Percentiles rank a stretch among this genome's conserved stretches.
phyloP scores from a whole-genome alignment of 441 rosid genomes.

The Macaranga tanarius region DNA sequence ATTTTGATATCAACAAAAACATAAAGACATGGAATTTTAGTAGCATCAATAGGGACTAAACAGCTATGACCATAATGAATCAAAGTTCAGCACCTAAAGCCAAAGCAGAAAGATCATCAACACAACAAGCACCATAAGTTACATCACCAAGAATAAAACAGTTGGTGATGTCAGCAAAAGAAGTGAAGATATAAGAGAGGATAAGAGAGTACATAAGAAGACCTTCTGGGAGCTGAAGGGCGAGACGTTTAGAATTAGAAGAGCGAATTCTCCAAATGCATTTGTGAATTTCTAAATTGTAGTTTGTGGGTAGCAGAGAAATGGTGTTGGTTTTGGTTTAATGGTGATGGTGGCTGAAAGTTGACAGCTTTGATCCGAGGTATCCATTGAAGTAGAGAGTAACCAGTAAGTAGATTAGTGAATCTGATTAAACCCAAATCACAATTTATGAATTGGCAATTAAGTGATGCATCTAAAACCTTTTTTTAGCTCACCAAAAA shows the following conservation, averaged over 20 bases:
- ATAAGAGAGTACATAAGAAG: conserved; percentile 82
- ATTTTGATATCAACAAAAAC: conserved; percentile 47
- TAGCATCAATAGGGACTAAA: conserved; percentile 74
- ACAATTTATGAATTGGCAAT: too few relatives aligned
- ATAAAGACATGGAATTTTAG: conserved; percentile 77
- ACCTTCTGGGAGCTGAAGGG: conserved; percentile 90
- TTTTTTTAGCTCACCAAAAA: too few relatives aligned
- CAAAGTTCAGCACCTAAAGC: conserved; percentile 75
- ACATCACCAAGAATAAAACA: conserved; percentile 90
- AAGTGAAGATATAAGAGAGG: conserved; percentile 79
- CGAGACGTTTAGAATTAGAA: conserved; percentile 56
- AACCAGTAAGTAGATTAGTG: too few relatives aligned
- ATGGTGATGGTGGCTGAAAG: background rate
- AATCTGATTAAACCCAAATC: too few relatives aligned
- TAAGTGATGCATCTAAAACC: too few relatives aligned
- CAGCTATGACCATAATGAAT: conserved; percentile 95
- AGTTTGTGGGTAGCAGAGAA: conserved; percentile 68
- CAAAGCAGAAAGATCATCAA: conserved; percentile 73
- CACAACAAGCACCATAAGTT: conserved; percentile 91
- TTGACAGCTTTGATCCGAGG: background rate
- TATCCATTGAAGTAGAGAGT: background rate
- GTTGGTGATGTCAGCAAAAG: conserved; percentile 59
- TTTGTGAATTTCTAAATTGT: conserved; percentile 86
- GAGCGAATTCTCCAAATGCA: conserved; percentile 75
- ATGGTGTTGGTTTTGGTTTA: conserved; percentile 46